Base-by-base conservation (phyloP, 768 basidiomycete genomes). In the Piloderma croceum region DNA sequence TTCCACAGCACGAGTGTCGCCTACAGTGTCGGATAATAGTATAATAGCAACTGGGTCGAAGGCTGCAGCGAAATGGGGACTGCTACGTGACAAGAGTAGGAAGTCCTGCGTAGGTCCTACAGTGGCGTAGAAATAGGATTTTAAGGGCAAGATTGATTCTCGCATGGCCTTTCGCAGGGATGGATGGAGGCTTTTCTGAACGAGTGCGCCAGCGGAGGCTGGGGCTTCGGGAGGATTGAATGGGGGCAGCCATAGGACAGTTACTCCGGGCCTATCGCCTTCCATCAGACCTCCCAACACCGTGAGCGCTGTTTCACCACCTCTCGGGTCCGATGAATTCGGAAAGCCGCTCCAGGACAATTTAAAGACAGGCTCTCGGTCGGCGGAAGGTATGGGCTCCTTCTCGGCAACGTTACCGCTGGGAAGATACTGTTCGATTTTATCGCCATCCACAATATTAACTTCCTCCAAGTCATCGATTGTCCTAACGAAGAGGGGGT, bases 341-440 rank as follows among this genome's bases (percentile, higher is more conserved):
- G 81, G 67, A 58, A 83, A 90, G 1, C 76, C 74, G 41, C 83
- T 85, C 91, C 90, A 96, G 1, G 83, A 68, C 5, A 93, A 66
- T 56, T 87, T 91, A 71, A 86, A 90, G 24, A 96, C 76, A 4
- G 91, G 87, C 52, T 92, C 90, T 49, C 81, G 46, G n/a, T n/a
- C n/a, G 56, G 15, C 15, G 27, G 27, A 29, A 17, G 61, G 52
- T 20, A 24, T 43, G 23, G 47, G 37, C 13, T 39, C 38, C 24
- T 46, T 37, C 4, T 43, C 38, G 6, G 48, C 34, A 13, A 52
- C 46, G 9, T 49, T 45, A 6, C 49, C 50, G 6, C 43, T 39
- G 24, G 56, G 37, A 6, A 63, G 41, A 18, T 63, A 56, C 24
- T 65, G 53, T 40, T 79, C 78, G 9, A 83, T 54, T 36, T 61